Percentiles rank a stretch among this genome's conserved stretches.
Evolutionary conservation across 2,329 filamentous ascomycete genomes (phyloP).

Genomic region (Aspergillus tamarii): DNA sequence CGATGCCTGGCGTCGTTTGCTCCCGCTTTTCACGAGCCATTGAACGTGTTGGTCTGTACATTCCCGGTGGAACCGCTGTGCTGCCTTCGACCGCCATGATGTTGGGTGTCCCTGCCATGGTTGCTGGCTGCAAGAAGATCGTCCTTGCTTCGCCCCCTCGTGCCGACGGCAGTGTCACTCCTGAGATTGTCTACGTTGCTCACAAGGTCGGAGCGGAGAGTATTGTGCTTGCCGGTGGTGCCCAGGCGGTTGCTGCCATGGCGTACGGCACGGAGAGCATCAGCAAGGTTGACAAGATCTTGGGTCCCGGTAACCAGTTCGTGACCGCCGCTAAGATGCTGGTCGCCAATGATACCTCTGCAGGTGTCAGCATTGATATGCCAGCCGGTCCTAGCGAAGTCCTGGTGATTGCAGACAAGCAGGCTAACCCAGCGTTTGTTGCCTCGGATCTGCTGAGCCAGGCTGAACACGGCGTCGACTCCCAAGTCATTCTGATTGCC

Average conservation of each 20-base stretch:
- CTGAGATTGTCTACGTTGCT: conserved; percentile 95
- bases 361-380: conserved; percentile 96
- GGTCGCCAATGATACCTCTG: conserved; percentile 95
- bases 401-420: conserved; percentile 88
- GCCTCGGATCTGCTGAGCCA: conserved; percentile 93
- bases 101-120: conserved; percentile 96
- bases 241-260: conserved; percentile 94
- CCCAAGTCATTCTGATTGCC: conserved; percentile 89
- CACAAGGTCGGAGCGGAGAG: conserved; percentile 96
- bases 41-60: conserved; percentile 93
- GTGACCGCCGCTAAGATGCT: conserved; percentile 99
- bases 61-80: conserved; percentile 96
- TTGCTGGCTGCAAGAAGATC: conserved; percentile 93
- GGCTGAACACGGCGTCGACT: conserved; percentile 95
- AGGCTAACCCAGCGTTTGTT: conserved; percentile 89
- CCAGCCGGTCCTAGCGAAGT: conserved; percentile 96
- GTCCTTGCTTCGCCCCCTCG: conserved; percentile 91
- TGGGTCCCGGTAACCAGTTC: conserved; percentile 97
- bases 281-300: conserved; percentile 97
- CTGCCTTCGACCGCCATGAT: conserved; percentile 95
- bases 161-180: conserved; percentile 84
- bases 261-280: conserved; percentile 95
- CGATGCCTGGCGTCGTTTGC: conserved; percentile 96
- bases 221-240: conserved; percentile 93
- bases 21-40: conserved; percentile 91